Percentiles rank a stretch among this genome's conserved stretches.
Evolutionary conservation across 345 rosid genomes (phyloP).

Genomic region (Citrus maxima): DNA sequence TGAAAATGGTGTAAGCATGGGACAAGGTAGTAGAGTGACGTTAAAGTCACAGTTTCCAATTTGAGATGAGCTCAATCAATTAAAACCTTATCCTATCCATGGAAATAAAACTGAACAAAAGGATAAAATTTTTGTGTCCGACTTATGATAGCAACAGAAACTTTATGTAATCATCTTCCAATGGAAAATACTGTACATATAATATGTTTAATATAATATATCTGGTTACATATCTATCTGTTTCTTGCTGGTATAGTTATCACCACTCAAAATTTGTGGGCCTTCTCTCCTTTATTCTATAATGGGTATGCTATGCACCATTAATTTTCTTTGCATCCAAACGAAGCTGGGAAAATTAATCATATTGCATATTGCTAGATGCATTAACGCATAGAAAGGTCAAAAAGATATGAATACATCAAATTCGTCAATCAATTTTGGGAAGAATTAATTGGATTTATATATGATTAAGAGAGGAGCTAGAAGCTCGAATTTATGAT

Average conservation of each 20-base stretch:
- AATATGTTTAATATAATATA: too few relatives aligned
- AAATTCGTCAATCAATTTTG: not conserved
- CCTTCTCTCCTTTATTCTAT: not conserved
- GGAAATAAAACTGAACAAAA: not conserved
- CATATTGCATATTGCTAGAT: not conserved
- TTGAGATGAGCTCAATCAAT: not conserved
- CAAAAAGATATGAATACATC: not conserved
- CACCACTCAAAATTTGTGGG: slow-evolving; percentile 17
- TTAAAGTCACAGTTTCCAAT: not conserved
- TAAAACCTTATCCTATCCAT: slow-evolving; percentile 11
- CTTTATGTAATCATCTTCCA: not conserved
- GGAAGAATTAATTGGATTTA: not conserved
- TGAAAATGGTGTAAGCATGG: not conserved
- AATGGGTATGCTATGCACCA: not conserved
- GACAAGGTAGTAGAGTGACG: not conserved
- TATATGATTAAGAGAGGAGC: not conserved
- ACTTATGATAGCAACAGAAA: slow-evolving; percentile 1
- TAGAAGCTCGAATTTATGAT: not conserved
- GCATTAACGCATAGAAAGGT: not conserved
- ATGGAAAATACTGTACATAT: not conserved
- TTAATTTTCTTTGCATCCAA: slow-evolving; percentile 6
- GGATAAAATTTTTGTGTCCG: slow-evolving; percentile 1
- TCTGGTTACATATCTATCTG: not conserved
- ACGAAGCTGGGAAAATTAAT: slow-evolving; percentile 14
- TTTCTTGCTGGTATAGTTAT: not conserved